phyloP scores from a whole-genome alignment of 140 eudicot species.

The Flaveria floridana region DNA sequence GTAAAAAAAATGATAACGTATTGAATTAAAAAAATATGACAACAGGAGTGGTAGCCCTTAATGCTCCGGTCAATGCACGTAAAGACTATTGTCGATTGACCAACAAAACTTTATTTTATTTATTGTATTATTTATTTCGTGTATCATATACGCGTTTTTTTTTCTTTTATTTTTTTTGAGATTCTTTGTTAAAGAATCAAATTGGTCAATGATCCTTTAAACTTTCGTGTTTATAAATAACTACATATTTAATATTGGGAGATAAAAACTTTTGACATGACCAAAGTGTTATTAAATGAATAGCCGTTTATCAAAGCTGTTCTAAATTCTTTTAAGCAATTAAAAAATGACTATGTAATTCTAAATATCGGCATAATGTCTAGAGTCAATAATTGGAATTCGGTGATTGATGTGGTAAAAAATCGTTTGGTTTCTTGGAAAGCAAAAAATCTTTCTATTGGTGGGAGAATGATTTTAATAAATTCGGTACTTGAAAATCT shows the following conservation, averaged over 20 bases:
- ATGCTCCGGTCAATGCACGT: slow-evolving; percentile 21
- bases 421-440: too few relatives aligned
- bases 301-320: background rate
- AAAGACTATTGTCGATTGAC: slow-evolving; percentile 28
- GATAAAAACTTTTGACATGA: background rate
- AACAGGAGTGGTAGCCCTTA: slow-evolving; percentile 23
- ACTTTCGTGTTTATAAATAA: background rate
- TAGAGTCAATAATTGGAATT: too few relatives aligned
- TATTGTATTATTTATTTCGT: background rate
- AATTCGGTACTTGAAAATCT: too few relatives aligned
- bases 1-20: background rate
- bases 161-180: too few relatives aligned
- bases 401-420: too few relatives aligned
- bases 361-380: too few relatives aligned
- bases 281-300: background rate
- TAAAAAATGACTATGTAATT: too few relatives aligned
- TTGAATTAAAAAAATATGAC: background rate
- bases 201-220: background rate
- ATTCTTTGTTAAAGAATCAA: background rate
- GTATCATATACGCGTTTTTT: slow-evolving; percentile 6
- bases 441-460: too few relatives aligned
- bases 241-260: background rate
- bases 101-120: slow-evolving; percentile 6
- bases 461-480: too few relatives aligned
- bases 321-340: too few relatives aligned